A percentile compares a stretch with the other conserved stretches of the same genome.
phyloP scores from a whole-genome alignment of 2,329 filamentous ascomycete species.

The Pseudogymnoascus sp. region DNA sequence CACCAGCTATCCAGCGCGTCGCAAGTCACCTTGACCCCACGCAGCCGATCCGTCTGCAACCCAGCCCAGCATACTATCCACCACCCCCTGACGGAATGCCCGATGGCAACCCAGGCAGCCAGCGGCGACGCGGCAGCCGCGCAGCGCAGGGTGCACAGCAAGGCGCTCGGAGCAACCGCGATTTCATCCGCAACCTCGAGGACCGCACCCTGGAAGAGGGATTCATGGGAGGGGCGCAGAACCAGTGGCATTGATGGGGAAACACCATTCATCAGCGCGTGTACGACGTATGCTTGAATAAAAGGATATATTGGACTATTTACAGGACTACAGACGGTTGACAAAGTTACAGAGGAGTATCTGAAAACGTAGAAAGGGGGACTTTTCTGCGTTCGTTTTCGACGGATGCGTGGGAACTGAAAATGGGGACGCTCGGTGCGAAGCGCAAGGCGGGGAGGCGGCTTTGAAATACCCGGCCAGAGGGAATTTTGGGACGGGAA shows the following conservation, averaged over 20 bases:
- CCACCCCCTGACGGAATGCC: conserved; percentile 78
- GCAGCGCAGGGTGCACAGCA: conserved; percentile 49
- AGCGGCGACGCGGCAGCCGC: conserved; percentile 69
- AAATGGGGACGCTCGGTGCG: not conserved
- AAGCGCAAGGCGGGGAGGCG: not conserved
- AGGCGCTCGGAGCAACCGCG: conserved; percentile 53
- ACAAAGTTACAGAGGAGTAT: not conserved
- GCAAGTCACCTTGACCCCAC: conserved; percentile 93
- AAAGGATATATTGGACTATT: conserved; percentile 7
- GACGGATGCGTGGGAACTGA: not conserved
- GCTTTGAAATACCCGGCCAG: conserved; percentile 1
- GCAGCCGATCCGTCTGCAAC: conserved; percentile 86
- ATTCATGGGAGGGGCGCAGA: conserved; percentile 56
- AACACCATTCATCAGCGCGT: not conserved
- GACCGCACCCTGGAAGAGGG: conserved; percentile 91
- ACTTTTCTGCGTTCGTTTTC: not conserved
- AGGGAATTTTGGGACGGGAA: not conserved
- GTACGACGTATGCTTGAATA: conserved; percentile 2
- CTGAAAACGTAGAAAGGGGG: not conserved
- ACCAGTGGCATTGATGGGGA: conserved; percentile 55
- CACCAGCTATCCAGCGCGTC: conserved; percentile 84
- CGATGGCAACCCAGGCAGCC: conserved; percentile 48
- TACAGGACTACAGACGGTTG: not conserved
- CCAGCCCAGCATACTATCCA: conserved; percentile 94
- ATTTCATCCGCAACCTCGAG: conserved; percentile 92